A percentile compares a stretch with the other conserved stretches of the same genome.
phyloP scores from a whole-genome alignment of 2,329 filamentous ascomycete species.

The Trichoderma semiorbis region DNA sequence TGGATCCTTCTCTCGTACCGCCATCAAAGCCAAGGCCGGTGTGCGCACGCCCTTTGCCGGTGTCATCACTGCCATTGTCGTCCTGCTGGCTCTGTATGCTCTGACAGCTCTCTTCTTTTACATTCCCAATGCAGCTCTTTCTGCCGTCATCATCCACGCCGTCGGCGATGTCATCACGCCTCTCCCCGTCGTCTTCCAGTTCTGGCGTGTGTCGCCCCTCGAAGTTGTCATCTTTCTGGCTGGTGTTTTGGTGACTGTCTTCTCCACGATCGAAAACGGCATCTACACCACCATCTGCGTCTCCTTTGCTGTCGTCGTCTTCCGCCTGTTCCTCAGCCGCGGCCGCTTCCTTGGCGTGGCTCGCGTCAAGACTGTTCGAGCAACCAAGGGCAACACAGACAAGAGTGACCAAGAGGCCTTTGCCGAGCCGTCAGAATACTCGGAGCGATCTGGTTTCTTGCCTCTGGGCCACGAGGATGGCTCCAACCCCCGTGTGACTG shows the following conservation, averaged over 20 bases:
- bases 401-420: slow-evolving; percentile 33
- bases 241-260: slow-evolving; percentile 79
- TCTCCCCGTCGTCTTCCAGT: slow-evolving; percentile 79
- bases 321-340: slow-evolving; percentile 72
- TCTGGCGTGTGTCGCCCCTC: slow-evolving; percentile 79
- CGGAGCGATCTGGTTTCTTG: slow-evolving; percentile 42
- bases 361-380: slow-evolving; percentile 80
- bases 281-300: slow-evolving; percentile 76
- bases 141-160: slow-evolving; percentile 86
- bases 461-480: slow-evolving; percentile 49
- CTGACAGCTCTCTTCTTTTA: slow-evolving; percentile 83
- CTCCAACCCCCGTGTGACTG: slow-evolving; percentile 45
- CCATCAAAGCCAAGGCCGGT: slow-evolving; percentile 92
- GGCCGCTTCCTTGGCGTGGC: slow-evolving; percentile 78
- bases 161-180: slow-evolving; percentile 83
- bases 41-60: slow-evolving; percentile 84
- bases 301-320: slow-evolving; percentile 69
- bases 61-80: slow-evolving; percentile 77
- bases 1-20: slow-evolving; percentile 85
- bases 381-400: slow-evolving; percentile 32
- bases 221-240: slow-evolving; percentile 83
- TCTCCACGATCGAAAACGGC: slow-evolving; percentile 77
- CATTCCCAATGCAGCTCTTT: slow-evolving; percentile 72
- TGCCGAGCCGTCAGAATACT: slow-evolving; percentile 45
- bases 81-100: slow-evolving; percentile 80